Evolutionary conservation across 192 early-diverging fungal species (phyloP).

Genomic region (Mortierella claussenii): DNA sequence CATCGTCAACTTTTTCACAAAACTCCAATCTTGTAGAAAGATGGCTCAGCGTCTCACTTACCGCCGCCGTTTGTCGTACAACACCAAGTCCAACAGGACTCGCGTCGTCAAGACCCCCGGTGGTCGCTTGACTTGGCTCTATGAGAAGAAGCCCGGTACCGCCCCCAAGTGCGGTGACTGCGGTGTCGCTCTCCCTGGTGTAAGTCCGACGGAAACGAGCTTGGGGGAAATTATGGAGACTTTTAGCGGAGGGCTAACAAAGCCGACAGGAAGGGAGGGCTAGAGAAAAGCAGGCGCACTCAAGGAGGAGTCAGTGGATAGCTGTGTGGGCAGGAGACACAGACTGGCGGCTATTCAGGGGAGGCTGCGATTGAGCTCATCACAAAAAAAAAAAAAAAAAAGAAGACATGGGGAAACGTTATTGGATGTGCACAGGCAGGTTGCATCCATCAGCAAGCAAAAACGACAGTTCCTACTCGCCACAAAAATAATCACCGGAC

Average conservation of each 20-base stretch:
- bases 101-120: conserved; percentile 91
- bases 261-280: too few relatives aligned
- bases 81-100: conserved; percentile 91
- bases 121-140: conserved; percentile 91
- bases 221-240: neutral
- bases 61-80: conserved; percentile 89
- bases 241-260: too few relatives aligned
- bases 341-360: too few relatives aligned
- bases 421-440: too few relatives aligned
- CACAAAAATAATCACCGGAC: too few relatives aligned
- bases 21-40: conserved; percentile 81
- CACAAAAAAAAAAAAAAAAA: neutral
- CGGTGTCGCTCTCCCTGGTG: conserved; percentile 88
- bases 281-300: neutral
- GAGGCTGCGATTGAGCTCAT: neutral
- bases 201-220: conserved; percentile 67
- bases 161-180: conserved; percentile 98
- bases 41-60: conserved; percentile 90
- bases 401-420: neutral
- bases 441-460: too few relatives aligned
- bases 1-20: too few relatives aligned
- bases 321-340: too few relatives aligned
- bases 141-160: conserved; percentile 92
- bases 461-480: too few relatives aligned
- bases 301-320: too few relatives aligned